Evolutionary conservation across 139 green algal species (phyloP).

Genomic region (Gonium pectorale): DNA sequence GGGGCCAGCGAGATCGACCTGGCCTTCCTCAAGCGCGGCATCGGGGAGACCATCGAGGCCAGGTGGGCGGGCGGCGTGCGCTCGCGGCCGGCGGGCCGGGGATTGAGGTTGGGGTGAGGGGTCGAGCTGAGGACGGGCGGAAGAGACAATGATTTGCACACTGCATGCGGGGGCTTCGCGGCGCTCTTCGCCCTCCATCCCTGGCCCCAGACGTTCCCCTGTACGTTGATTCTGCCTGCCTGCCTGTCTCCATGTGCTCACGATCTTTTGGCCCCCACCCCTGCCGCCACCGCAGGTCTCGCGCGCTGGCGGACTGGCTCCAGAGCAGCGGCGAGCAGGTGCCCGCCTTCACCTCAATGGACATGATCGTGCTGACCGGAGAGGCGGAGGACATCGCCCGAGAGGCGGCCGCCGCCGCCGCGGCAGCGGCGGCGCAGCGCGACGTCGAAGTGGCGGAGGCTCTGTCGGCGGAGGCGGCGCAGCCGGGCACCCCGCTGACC

Average conservation of each 20-base stretch:
- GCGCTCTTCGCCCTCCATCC: too few species aligned
- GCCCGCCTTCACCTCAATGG: conserved; percentile 28
- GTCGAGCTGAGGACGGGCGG: too few species aligned
- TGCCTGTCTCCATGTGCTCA: too few species aligned
- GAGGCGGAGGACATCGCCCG: conserved; percentile 15
- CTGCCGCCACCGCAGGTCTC: neutral
- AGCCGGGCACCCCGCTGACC: conserved; percentile 8
- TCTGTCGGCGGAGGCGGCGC: conserved; percentile 18
- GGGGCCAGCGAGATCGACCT: conserved; percentile 51
- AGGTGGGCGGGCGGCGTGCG: conserved; percentile 6
- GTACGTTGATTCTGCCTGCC: too few species aligned
- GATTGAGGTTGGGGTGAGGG: too few species aligned
- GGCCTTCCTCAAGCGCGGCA: conserved; percentile 41
- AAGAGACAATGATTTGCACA: too few species aligned
- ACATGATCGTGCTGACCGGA: conserved; percentile 40
- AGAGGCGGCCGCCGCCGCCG: neutral
- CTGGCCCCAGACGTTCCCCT: too few species aligned
- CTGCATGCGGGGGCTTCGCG: too few species aligned
- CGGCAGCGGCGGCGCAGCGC: neutral
- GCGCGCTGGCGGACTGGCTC: conserved; percentile 7
- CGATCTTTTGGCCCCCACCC: neutral
- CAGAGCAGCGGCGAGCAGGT: neutral
- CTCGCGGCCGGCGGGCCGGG: neutral
- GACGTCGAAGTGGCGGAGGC: neutral
- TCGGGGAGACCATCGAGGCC: conserved; percentile 40